A percentile compares a stretch with the other conserved stretches of the same genome.
Conservation (phyloP, 2,329 filamentous ascomycete genomes). For the Amauroascus niger region DNA sequence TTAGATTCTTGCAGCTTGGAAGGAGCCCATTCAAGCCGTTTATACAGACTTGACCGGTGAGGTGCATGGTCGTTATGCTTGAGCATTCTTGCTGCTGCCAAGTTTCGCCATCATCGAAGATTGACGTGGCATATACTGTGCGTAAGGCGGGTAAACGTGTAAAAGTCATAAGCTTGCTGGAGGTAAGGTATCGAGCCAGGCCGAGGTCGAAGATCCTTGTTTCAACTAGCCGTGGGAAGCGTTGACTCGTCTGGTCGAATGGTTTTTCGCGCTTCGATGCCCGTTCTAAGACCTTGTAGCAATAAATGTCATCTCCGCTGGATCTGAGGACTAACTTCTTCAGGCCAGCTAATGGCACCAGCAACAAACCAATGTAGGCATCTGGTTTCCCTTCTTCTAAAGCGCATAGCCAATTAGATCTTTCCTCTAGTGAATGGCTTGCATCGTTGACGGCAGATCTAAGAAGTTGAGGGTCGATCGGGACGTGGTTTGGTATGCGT, state of each 20-base stretch:
- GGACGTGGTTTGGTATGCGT: neutral
- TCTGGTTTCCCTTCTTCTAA: neutral
- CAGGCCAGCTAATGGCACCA: neutral
- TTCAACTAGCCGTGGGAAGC: conserved; percentile 1
- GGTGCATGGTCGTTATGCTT: neutral
- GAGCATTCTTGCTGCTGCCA: neutral
- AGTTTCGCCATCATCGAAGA: neutral
- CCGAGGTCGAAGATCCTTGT: neutral
- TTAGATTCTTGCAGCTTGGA: conserved; percentile 11
- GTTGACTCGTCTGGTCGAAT: neutral
- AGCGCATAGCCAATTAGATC: neutral
- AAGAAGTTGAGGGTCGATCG: neutral
- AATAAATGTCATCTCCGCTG: neutral
- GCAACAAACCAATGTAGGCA: conserved; percentile 7
- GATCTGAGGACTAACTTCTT: neutral
- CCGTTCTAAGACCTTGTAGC: neutral
- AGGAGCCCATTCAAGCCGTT: conserved; percentile 9
- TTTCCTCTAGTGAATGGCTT: conserved; percentile 4
- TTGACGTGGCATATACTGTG: neutral
- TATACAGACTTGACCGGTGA: neutral
- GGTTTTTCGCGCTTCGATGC: conserved; percentile 2
- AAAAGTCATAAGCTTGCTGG: neutral
- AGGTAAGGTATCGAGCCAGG: neutral
- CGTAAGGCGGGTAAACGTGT: conserved; percentile 7
- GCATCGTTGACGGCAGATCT: neutral